These are phyloP conservation scores for Carallia brachiata DNA, from an alignment of 345 rosid species.

Conservation along the genomic window DNA sequence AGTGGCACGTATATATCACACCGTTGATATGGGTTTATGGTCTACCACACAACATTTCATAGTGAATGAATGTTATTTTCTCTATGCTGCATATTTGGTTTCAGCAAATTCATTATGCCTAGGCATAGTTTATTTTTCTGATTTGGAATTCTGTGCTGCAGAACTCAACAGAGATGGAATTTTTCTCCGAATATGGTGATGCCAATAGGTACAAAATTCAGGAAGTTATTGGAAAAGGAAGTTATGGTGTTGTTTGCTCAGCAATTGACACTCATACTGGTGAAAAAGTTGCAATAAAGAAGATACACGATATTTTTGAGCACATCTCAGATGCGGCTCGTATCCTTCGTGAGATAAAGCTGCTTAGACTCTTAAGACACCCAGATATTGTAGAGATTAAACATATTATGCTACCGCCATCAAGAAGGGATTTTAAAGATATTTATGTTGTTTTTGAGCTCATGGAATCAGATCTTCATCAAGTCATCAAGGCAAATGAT, in stretches of 20 bases:
- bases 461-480: slow-evolving; percentile 96
- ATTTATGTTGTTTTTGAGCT: slow-evolving; percentile 96
- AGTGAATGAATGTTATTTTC: background rate
- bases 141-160: slow-evolving; percentile 34
- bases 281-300: slow-evolving; percentile 89
- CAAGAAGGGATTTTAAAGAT: slow-evolving; percentile 87
- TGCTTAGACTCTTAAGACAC: slow-evolving; percentile 78
- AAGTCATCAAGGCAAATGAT: slow-evolving; percentile 95
- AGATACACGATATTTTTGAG: slow-evolving; percentile 83
- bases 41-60: too few relatives aligned
- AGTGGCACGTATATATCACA: too few relatives aligned
- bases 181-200: slow-evolving; percentile 91
- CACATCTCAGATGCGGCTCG: slow-evolving; percentile 91
- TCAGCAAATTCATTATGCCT: background rate
- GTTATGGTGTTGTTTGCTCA: slow-evolving; percentile 95
- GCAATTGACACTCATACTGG: slow-evolving; percentile 81
- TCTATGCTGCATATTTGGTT: background rate
- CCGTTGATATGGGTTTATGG: too few relatives aligned
- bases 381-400: slow-evolving; percentile 94
- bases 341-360: slow-evolving; percentile 86
- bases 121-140: slow-evolving; percentile 3
- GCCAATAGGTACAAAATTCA: slow-evolving; percentile 75
- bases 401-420: slow-evolving; percentile 97
- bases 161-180: slow-evolving; percentile 76
- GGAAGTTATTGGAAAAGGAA: slow-evolving; percentile 93